phyloP scores from a whole-genome alignment of 2,329 filamentous ascomycete species.

The Claviceps maximensis region DNA sequence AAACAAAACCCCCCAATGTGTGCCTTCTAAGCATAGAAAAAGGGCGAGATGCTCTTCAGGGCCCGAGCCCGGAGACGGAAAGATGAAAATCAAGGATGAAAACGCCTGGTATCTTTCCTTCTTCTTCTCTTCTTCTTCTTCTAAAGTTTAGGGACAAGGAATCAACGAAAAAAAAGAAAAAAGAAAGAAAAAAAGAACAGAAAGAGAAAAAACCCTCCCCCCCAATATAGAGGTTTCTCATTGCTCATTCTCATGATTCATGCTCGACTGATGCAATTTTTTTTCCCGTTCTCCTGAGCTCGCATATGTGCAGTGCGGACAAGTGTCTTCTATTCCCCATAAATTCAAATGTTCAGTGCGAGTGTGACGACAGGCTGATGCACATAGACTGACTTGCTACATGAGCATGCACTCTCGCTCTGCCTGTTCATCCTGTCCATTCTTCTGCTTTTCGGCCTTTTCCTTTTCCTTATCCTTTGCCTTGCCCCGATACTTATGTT shows the following conservation, averaged over 20 bases:
- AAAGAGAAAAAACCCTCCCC: neutral
- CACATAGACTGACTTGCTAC: conserved; percentile 15
- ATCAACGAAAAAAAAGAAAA: neutral
- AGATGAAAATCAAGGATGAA: too few relatives aligned
- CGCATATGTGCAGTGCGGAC: neutral
- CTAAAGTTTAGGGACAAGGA: too few relatives aligned
- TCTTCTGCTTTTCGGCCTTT: conserved; percentile 23
- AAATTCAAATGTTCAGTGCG: neutral
- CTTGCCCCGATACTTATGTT: conserved; percentile 19
- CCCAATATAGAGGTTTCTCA: neutral
- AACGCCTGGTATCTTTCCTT: conserved; percentile 3
- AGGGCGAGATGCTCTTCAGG: too few relatives aligned
- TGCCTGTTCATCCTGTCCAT: conserved; percentile 18
- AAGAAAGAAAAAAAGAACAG: neutral
- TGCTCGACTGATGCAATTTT: neutral
- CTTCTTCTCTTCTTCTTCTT: neutral
- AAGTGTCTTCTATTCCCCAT: neutral
- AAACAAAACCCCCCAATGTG: too few relatives aligned
- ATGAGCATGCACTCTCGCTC: conserved; percentile 37
- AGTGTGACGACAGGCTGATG: neutral
- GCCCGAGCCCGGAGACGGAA: too few relatives aligned
- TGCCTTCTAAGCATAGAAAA: too few relatives aligned
- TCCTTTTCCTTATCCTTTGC: conserved; percentile 27
- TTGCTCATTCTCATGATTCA: neutral
- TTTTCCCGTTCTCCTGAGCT: neutral